These are phyloP conservation scores for Suillus placidus DNA, from an alignment of 768 basidiomycete species.

Conservation along the genomic window DNA sequence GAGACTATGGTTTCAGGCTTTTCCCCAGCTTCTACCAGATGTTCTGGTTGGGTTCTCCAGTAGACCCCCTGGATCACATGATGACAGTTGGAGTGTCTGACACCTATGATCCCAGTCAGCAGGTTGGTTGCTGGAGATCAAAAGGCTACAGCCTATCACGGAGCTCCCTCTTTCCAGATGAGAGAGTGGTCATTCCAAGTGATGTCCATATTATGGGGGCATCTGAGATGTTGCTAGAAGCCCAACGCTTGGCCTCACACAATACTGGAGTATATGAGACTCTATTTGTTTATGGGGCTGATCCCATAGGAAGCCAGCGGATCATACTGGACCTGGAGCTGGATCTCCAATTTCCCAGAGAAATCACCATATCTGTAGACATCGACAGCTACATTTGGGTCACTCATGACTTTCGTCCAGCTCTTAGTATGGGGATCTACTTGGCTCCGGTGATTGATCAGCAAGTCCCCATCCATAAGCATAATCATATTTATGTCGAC, in stretches of 20 bases:
- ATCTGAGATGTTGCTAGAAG: slow-evolving; percentile 15
- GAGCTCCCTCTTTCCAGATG: neutral
- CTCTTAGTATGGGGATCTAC: no score
- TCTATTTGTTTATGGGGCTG: slow-evolving; percentile 11
- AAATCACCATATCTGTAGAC: slow-evolving; percentile 12
- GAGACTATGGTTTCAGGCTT: slow-evolving; percentile 15
- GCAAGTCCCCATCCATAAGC: slow-evolving; percentile 7
- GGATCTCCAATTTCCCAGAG: neutral
- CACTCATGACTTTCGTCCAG: neutral
- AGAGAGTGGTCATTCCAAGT: neutral
- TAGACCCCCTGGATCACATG: slow-evolving; percentile 7
- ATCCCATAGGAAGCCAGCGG: neutral
- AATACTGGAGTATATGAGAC: neutral
- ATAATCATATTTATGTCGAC: slow-evolving; percentile 22
- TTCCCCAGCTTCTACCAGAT: slow-evolving; percentile 13
- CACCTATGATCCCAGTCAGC: neutral
- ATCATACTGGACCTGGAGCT: slow-evolving; percentile 17
- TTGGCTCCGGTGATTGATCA: no score
- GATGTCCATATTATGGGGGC: neutral
- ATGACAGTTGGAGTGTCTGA: neutral
- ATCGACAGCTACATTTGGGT: slow-evolving; percentile 26
- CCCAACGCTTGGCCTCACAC: neutral
- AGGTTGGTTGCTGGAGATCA: slow-evolving; percentile 9
- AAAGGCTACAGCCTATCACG: neutral
- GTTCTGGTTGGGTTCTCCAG: slow-evolving; percentile 11